A percentile compares a stretch with the other conserved stretches of the same genome.
Conservation (phyloP, 148 eudicot species). For the Dysphania ambrosioides region DNA sequence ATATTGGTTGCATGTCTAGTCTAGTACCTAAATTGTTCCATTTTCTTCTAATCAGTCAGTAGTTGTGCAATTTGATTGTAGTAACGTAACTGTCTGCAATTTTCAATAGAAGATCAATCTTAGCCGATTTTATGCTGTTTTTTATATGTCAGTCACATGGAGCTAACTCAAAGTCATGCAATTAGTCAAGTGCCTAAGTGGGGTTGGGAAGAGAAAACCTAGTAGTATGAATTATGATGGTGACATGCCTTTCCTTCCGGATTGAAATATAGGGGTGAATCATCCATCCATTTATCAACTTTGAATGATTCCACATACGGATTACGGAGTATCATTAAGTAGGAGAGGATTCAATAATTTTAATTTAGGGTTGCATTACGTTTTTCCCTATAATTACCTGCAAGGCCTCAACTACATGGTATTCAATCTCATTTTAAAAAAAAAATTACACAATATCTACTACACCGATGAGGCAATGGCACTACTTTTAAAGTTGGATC, state of each 20-base stretch:
- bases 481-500: too few relatives aligned
- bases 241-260: background rate
- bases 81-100: background rate
- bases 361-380: too few relatives aligned
- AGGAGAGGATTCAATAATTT: too few relatives aligned
- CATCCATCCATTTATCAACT: too few relatives aligned
- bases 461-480: too few relatives aligned
- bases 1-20: background rate
- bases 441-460: too few relatives aligned
- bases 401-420: too few relatives aligned
- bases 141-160: slow-evolving; percentile 23
- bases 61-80: slow-evolving; percentile 4
- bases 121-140: slow-evolving; percentile 16
- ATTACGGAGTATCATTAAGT: too few relatives aligned
- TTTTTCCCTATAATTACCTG: too few relatives aligned
- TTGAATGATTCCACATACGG: too few relatives aligned
- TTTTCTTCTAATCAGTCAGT: background rate
- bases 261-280: background rate
- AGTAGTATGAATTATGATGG: background rate
- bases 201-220: background rate
- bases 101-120: slow-evolving; percentile 6
- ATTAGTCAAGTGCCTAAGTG: background rate
- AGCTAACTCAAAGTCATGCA: slow-evolving; percentile 4
- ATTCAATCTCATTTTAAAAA: too few relatives aligned
- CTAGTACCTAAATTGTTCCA: slow-evolving; percentile 16